These are phyloP conservation scores for Trichoderma sp. DNA, from an alignment of 2,329 filamentous ascomycete species.

Conservation along the genomic window DNA sequence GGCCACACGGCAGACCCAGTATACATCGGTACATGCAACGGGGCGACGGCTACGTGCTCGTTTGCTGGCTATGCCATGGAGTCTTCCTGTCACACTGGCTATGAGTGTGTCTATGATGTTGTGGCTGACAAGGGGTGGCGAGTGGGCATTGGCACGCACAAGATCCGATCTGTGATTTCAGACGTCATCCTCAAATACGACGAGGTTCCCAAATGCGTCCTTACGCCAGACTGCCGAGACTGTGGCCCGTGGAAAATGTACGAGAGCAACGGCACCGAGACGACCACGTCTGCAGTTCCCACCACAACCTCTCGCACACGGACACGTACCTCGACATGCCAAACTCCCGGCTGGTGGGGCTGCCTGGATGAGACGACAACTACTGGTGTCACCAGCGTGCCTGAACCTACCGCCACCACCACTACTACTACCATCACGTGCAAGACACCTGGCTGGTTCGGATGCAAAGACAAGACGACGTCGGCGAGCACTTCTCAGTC, in stretches of 20 bases:
- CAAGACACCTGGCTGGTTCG: constrained; percentile 63
- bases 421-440: constrained; percentile 53
- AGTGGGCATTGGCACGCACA: constrained; percentile 85
- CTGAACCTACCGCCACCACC: constrained; percentile 39
- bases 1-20: constrained; percentile 95
- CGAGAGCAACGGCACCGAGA: constrained; percentile 83
- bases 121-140: constrained; percentile 90
- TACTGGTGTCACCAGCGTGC: constrained; percentile 33
- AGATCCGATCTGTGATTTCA: constrained; percentile 81
- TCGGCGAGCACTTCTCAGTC: neutral
- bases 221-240: constrained; percentile 78
- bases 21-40: constrained; percentile 90
- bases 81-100: constrained; percentile 84
- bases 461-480: constrained; percentile 52
- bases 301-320: constrained; percentile 61
- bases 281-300: constrained; percentile 60
- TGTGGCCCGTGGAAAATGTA: constrained; percentile 94
- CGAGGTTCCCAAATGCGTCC: constrained; percentile 69
- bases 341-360: constrained; percentile 92
- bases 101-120: constrained; percentile 87
- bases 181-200: constrained; percentile 86
- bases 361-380: constrained; percentile 65
- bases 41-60: constrained; percentile 82
- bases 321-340: constrained; percentile 81
- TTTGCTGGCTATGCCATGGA: constrained; percentile 93